phyloP scores from a whole-genome alignment of 768 basidiomycete genomes.

The Phylloporus sp. region DNA sequence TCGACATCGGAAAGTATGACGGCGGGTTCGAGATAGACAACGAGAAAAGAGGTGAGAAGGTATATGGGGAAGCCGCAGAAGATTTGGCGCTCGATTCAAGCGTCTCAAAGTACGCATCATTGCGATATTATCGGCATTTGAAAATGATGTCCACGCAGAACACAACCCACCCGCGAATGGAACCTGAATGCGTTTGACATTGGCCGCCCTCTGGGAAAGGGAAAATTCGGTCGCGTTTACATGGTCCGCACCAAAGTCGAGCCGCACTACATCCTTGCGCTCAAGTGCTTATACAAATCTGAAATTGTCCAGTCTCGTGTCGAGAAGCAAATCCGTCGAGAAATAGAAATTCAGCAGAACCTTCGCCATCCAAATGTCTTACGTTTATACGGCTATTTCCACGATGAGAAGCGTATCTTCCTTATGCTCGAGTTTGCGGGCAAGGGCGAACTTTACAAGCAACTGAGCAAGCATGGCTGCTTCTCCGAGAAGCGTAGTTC shows the following conservation, averaged over 20 bases:
- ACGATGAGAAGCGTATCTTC: slow-evolving; percentile 96
- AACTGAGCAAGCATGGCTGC: slow-evolving; percentile 77
- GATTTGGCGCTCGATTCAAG: slow-evolving; percentile 85
- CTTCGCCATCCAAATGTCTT: slow-evolving; percentile 93
- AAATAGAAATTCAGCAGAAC: slow-evolving; percentile 98
- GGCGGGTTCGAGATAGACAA: slow-evolving; percentile 94
- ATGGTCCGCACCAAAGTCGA: slow-evolving; percentile 91
- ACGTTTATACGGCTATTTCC: slow-evolving; percentile 94
- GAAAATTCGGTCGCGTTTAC: slow-evolving; percentile 98
- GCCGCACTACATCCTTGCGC: slow-evolving; percentile 90
- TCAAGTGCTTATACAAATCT: slow-evolving; percentile 95
- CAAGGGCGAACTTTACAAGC: slow-evolving; percentile 96
- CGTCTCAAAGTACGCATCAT: slow-evolving; percentile 50
- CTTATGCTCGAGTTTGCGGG: slow-evolving; percentile 98
- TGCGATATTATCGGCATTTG: not conserved
- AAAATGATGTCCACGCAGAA: slow-evolving; percentile 35
- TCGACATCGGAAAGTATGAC: slow-evolving; percentile 91
- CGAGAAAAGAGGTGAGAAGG: slow-evolving; percentile 69
- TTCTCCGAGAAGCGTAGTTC: slow-evolving; percentile 89
- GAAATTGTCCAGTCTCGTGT: slow-evolving; percentile 90
- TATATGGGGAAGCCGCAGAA: slow-evolving; percentile 75
- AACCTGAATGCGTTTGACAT: slow-evolving; percentile 86
- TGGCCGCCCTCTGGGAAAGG: slow-evolving; percentile 95
- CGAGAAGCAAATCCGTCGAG: slow-evolving; percentile 94
- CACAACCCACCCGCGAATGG: slow-evolving; percentile 79